Percentiles rank a stretch among this genome's conserved stretches.
These are phyloP conservation scores for Pelargonium myrrhifolium DNA, from an alignment of 441 rosid species.

Conservation along the genomic window DNA sequence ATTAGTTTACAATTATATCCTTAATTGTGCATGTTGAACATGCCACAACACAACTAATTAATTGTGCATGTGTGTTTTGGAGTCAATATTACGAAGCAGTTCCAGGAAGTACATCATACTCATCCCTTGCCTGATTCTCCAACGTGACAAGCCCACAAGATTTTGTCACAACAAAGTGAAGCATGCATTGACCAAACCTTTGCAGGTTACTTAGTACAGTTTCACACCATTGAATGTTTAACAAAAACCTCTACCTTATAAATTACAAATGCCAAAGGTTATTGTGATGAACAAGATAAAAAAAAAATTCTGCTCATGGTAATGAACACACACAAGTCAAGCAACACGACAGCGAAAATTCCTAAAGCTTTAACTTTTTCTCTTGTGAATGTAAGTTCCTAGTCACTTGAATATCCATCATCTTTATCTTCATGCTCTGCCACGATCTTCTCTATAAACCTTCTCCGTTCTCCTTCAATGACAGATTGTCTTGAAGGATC, in stretches of 20 bases:
- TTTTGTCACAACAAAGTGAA: no score
- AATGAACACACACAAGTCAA: not conserved
- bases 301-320: not conserved
- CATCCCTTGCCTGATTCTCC: no score
- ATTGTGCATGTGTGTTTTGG: no score
- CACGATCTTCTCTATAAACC: slow-evolving; percentile 80
- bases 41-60: no score
- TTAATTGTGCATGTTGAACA: no score
- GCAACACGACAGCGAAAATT: not conserved
- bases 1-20: no score
- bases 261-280: not conserved
- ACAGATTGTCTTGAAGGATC: slow-evolving; percentile 73
- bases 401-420: slow-evolving; percentile 78
- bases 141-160: no score
- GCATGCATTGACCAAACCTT: no score
- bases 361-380: not conserved
- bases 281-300: not conserved
- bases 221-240: no score
- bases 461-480: slow-evolving; percentile 74
- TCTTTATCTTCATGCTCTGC: slow-evolving; percentile 72
- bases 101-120: no score
- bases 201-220: no score
- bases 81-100: no score
- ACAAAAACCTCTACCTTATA: not conserved
- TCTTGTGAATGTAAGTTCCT: slow-evolving; percentile 22